Conservation (phyloP, 352 stramenopile species). For the Globisporangium barbulae region DNA sequence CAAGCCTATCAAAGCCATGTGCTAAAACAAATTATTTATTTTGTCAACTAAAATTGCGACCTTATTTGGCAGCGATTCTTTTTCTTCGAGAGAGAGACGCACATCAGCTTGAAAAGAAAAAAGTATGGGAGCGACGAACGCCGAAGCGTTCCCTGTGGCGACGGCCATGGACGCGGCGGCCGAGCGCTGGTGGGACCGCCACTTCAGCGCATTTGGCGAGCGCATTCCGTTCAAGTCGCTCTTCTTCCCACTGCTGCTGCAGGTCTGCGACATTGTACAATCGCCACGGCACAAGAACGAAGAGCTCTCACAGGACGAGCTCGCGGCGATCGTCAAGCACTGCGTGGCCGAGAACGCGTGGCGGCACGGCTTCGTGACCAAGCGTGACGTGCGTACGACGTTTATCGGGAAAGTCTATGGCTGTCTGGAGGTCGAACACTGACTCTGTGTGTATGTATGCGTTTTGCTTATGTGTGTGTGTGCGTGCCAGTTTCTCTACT, state of each 20-base stretch:
- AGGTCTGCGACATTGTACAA: slow-evolving; percentile 24
- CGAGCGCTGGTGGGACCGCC: slow-evolving; percentile 34
- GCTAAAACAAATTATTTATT: too few relatives aligned
- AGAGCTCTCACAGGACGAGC: slow-evolving; percentile 54
- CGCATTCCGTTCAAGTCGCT: slow-evolving; percentile 29
- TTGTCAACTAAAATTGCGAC: too few relatives aligned
- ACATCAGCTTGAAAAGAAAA: too few relatives aligned
- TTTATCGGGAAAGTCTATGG: not conserved
- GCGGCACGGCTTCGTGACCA: slow-evolving; percentile 39
- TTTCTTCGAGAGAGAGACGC: not conserved
- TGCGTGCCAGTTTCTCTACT: slow-evolving; percentile 42
- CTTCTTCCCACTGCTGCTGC: slow-evolving; percentile 60
- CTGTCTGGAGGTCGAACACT: not conserved
- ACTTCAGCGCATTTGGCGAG: slow-evolving; percentile 14
- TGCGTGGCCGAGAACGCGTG: slow-evolving; percentile 43
- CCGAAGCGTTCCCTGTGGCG: not conserved
- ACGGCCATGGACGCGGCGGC: slow-evolving; percentile 11
- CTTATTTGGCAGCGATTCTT: not conserved
- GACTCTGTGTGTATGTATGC: not conserved
- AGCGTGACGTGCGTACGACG: slow-evolving; percentile 30
- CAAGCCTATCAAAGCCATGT: too few relatives aligned
- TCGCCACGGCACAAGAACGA: slow-evolving; percentile 21
- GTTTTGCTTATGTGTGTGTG: slow-evolving; percentile 6
- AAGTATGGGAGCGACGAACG: not conserved
- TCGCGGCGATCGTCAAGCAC: slow-evolving; percentile 51